Conservation (phyloP, 2,329 filamentous ascomycete genomes). For the Aspergillus luchuensis region DNA sequence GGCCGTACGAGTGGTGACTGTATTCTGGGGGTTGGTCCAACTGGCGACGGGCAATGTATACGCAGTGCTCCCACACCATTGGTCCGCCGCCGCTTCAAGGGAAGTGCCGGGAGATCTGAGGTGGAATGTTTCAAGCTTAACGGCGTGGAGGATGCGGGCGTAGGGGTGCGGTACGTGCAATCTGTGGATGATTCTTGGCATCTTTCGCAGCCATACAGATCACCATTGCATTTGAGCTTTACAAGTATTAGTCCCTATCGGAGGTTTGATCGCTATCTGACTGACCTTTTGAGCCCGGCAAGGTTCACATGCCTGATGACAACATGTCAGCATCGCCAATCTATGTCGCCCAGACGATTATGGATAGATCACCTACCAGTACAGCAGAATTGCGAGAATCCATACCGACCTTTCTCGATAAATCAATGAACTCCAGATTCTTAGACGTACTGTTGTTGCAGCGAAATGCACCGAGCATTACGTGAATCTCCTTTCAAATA, state of each 20-base stretch:
- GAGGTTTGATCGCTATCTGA: background rate
- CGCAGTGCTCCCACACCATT: background rate
- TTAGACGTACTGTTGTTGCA: background rate
- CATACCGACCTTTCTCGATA: background rate
- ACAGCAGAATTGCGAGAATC: background rate
- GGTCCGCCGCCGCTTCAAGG: background rate
- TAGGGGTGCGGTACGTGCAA: constrained; percentile 2
- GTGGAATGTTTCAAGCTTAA: background rate
- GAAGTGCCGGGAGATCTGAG: background rate
- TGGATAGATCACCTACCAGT: background rate
- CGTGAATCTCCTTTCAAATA: too few species aligned
- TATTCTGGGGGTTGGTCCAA: background rate
- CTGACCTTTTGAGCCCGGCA: constrained; percentile 2
- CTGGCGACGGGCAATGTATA: background rate
- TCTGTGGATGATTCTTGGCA: background rate
- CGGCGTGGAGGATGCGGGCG: background rate
- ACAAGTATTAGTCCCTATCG: background rate
- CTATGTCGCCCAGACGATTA: background rate
- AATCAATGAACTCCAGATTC: background rate
- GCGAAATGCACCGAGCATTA: constrained; percentile 7
- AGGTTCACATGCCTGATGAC: background rate
- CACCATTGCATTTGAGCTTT: constrained; percentile 5
- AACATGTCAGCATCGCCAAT: background rate
- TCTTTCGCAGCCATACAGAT: constrained; percentile 4
- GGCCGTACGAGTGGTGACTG: background rate